These are phyloP conservation scores for Pleoardoris graminearum DNA, from an alignment of 2,329 filamentous ascomycete species.

Conservation along the genomic window DNA sequence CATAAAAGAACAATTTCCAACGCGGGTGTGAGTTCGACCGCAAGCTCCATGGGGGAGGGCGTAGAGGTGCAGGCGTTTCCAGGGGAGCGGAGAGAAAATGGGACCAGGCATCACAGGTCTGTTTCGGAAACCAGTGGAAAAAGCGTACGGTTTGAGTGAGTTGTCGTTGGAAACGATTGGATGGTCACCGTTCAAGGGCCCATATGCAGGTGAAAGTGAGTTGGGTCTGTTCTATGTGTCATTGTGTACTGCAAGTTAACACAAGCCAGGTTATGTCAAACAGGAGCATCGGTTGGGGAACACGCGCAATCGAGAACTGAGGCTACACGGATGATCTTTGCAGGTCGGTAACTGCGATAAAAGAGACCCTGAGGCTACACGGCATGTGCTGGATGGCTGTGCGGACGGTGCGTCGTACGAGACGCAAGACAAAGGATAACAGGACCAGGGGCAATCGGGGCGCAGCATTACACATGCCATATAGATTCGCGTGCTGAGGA, in stretches of 20 bases:
- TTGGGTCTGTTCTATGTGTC: not conserved
- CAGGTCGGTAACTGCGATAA: too few relatives aligned
- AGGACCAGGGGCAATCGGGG: not conserved
- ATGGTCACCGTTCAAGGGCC: too few relatives aligned
- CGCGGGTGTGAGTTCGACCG: not conserved
- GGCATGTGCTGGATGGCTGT: not conserved
- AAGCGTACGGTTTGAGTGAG: slow-evolving; percentile 6
- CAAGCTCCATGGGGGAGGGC: not conserved
- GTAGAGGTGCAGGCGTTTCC: not conserved
- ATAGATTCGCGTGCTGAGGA: too few relatives aligned
- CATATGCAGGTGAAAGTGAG: too few relatives aligned
- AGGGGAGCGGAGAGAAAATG: not conserved
- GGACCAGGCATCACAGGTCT: not conserved
- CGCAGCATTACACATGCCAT: too few relatives aligned
- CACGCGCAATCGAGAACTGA: too few relatives aligned
- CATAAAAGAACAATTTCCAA: not conserved
- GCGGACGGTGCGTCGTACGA: not conserved
- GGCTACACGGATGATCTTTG: too few relatives aligned
- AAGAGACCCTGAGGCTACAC: too few relatives aligned
- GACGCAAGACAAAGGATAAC: not conserved
- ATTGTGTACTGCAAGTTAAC: too few relatives aligned
- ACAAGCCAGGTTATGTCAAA: too few relatives aligned
- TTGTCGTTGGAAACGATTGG: slow-evolving; percentile 1
- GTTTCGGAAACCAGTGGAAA: not conserved
- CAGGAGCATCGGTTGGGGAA: too few relatives aligned